Conservation (phyloP, 2,329 filamentous ascomycete genomes). For the Stromatinia cepivora region DNA sequence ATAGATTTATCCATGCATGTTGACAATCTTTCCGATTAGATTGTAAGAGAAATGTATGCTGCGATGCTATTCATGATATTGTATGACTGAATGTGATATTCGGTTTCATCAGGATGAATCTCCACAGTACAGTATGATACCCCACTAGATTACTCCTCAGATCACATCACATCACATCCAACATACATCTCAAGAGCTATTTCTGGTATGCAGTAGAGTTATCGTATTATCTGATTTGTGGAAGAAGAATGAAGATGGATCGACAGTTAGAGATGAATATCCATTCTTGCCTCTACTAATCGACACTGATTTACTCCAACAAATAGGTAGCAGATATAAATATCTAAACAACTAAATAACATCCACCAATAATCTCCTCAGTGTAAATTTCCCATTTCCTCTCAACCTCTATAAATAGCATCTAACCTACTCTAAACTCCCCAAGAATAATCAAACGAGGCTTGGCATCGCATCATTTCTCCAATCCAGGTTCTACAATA, state of each 20-base stretch:
- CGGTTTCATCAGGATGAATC: not conserved
- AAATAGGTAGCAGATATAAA: not conserved
- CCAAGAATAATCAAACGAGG: not conserved
- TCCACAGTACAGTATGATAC: not conserved
- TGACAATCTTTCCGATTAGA: not conserved
- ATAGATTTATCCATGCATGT: not conserved
- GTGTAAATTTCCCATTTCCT: not conserved
- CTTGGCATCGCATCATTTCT: not conserved
- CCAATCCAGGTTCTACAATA: not conserved
- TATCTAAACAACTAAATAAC: not conserved
- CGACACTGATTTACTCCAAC: not conserved
- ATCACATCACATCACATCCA: not conserved
- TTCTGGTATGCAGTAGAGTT: not conserved
- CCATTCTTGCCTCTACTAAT: not conserved
- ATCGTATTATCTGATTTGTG: not conserved
- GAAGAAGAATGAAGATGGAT: not conserved
- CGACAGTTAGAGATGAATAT: not conserved
- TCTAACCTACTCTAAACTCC: not conserved
- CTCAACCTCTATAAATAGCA: slow-evolving; percentile 8
- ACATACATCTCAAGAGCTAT: not conserved
- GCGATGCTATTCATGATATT: not conserved
- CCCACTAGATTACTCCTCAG: not conserved
- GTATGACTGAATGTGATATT: not conserved
- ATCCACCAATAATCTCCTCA: not conserved
- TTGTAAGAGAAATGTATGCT: not conserved